Base-by-base conservation (phyloP, 345 rosid species). In the Punica granatum region DNA sequence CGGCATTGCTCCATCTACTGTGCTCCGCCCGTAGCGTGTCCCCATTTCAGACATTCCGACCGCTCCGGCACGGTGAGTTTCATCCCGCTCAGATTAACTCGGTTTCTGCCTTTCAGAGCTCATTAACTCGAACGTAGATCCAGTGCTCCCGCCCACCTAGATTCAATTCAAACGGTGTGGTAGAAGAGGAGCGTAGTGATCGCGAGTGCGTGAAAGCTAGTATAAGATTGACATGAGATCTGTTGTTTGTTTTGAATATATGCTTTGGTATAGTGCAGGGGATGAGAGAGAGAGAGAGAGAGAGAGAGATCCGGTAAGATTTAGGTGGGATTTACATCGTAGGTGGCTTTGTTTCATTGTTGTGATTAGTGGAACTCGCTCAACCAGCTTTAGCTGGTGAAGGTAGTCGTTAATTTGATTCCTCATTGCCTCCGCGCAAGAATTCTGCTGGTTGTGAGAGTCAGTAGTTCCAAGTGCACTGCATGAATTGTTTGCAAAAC, bases 1-100 rank as follows among this genome's bases (percentile, higher is more conserved):
- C 34, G 14, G 18, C 60, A 56, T 56, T 56, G 60, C 41, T 37
- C 41, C 41, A 37, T 11, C 5, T 37, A 11, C 41, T 37, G 6
- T 37, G 41, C 60, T 56, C 60, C 19, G 33, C 30, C 54, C 31
- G 30, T 23, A 23, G 30, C 59, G 30, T 18, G 31, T 13, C 13
- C 34, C 9, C 34, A 30, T 56, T 30, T 30, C 33, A 5, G 41
- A 5, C 41, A 5, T 33, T 56, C 61, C 33, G 61, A 56, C 30
- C 58, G 12, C 61, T 56, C 61, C 31, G 33, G 34, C 34, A 15
- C 32, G 15, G 61, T 56, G 61, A 56, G 61, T 56, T 51, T 51
- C 58, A 30, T n/a, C 41, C 61, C 61, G 13, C 34, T 56, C 61
- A 7, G 33, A 56, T 56, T 33, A 4, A 3, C 61, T 9, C 60